Percentiles rank a stretch among this genome's conserved stretches.
Conservation (phyloP, 2,329 filamentous ascomycete species). For the Colletotrichum chrysophilum region DNA sequence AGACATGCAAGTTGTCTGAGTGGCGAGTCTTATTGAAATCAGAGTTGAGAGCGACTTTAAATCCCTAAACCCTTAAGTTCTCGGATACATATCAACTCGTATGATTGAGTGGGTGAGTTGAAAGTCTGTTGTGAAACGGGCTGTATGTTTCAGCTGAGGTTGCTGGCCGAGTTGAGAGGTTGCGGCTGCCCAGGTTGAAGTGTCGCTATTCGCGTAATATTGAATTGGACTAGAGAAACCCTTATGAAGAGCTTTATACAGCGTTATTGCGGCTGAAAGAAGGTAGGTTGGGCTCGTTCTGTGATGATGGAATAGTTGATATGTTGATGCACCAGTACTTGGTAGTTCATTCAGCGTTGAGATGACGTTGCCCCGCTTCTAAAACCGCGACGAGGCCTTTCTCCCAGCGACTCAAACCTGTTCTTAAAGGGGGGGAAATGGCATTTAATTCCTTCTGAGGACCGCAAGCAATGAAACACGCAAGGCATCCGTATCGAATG, state of each 20-base stretch:
- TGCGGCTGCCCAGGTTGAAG: neutral
- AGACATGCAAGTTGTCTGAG: too few species aligned
- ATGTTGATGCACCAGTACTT: neutral
- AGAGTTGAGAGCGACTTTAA: too few species aligned
- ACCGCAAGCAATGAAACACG: too few species aligned
- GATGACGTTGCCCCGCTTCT: neutral
- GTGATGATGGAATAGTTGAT: neutral
- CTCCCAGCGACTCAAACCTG: neutral
- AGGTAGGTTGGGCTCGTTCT: too few species aligned
- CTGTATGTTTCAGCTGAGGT: neutral
- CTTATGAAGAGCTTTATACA: too few species aligned
- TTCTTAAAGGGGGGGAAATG: too few species aligned
- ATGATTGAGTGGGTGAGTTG: neutral
- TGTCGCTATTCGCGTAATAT: too few species aligned
- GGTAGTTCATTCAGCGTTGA: neutral
- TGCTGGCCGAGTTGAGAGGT: neutral
- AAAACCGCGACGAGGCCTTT: neutral
- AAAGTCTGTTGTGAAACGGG: neutral
- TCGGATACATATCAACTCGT: rapidly evolving
- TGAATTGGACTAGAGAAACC: too few species aligned
- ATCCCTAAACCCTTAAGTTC: neutral
- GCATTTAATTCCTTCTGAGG: too few species aligned
- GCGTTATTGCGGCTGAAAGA: too few species aligned
- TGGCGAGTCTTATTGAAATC: too few species aligned
- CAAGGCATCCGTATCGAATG: too few species aligned